Percentiles rank a stretch among this genome's conserved stretches.
Conservation (phyloP, 768 basidiomycete genomes). For the Tylopilus plumbeoviolaceoides region DNA sequence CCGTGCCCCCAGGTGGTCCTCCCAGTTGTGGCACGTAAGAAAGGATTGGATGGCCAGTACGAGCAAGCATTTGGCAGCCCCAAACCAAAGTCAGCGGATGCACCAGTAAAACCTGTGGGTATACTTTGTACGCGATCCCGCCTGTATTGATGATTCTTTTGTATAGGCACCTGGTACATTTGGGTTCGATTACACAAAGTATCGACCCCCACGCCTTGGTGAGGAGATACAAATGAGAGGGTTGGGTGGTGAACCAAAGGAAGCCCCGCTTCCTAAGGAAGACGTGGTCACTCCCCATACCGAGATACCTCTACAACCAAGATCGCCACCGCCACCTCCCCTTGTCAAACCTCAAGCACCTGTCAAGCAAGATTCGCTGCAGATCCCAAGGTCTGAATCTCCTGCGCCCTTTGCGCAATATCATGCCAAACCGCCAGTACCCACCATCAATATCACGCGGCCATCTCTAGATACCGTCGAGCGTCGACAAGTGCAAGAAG, state of each 20-base stretch:
- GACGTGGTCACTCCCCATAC: neutral
- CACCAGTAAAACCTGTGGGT: constrained; percentile 56
- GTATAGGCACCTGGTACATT: constrained; percentile 78
- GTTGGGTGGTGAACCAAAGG: constrained; percentile 46
- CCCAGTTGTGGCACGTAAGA: constrained; percentile 81
- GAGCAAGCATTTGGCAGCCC: constrained; percentile 67
- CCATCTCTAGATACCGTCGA: constrained; percentile 27
- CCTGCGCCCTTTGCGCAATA: constrained; percentile 68
- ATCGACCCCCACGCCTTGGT: constrained; percentile 44
- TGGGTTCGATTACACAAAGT: constrained; percentile 71
- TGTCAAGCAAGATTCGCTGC: constrained; percentile 19
- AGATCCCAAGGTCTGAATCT: constrained; percentile 37
- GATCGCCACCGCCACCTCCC: constrained; percentile 11
- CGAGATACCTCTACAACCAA: constrained; percentile 7
- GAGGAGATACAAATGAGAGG: constrained; percentile 62
- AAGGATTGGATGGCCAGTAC: constrained; percentile 69
- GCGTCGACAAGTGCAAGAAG: constrained; percentile 27
- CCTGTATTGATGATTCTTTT: constrained; percentile 4
- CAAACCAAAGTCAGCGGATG: constrained; percentile 41
- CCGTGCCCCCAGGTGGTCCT: constrained; percentile 60
- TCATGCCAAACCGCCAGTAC: constrained; percentile 22
- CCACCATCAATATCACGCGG: constrained; percentile 31
- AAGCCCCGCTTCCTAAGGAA: constrained; percentile 16
- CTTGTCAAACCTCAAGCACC: constrained; percentile 31
- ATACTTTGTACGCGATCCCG: neutral